These are phyloP conservation scores for Rubia peregrina DNA, from an alignment of 305 asterid genomes.

Conservation along the genomic window DNA sequence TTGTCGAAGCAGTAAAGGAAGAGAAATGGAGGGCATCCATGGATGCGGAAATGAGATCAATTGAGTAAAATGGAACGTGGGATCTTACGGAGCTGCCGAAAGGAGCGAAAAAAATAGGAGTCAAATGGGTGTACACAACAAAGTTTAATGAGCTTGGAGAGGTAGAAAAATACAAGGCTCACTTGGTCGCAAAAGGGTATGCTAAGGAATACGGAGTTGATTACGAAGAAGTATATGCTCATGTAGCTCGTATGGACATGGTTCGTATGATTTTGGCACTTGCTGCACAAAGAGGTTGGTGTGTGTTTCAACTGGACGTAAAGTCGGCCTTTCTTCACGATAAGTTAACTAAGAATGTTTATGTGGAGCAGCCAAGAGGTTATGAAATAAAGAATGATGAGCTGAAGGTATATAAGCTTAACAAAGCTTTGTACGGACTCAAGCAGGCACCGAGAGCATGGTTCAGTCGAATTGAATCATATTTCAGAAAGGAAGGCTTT, in stretches of 20 bases:
- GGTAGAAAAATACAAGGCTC: background rate
- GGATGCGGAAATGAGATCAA: background rate
- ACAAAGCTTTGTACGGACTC: too few relatives aligned
- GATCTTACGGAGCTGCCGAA: background rate
- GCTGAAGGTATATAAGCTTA: too few relatives aligned
- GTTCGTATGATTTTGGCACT: background rate
- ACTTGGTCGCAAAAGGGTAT: background rate
- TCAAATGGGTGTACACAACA: background rate
- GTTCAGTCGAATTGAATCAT: background rate
- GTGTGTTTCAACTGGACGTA: background rate
- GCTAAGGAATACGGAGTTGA: background rate
- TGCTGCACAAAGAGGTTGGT: background rate
- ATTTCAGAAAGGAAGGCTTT: too few relatives aligned
- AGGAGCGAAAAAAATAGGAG: background rate
- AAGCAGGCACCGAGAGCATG: background rate
- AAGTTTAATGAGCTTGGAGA: background rate
- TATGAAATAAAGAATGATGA: background rate
- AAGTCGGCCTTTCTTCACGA: background rate
- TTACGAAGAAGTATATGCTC: background rate
- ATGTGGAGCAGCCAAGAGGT: background rate
- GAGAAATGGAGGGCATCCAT: background rate
- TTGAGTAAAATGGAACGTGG: background rate
- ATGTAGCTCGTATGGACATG: background rate
- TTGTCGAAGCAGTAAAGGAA: too few relatives aligned
- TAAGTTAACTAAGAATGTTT: background rate